Base-by-base conservation (phyloP, 345 rosid genomes). In the Geranium brycei region DNA sequence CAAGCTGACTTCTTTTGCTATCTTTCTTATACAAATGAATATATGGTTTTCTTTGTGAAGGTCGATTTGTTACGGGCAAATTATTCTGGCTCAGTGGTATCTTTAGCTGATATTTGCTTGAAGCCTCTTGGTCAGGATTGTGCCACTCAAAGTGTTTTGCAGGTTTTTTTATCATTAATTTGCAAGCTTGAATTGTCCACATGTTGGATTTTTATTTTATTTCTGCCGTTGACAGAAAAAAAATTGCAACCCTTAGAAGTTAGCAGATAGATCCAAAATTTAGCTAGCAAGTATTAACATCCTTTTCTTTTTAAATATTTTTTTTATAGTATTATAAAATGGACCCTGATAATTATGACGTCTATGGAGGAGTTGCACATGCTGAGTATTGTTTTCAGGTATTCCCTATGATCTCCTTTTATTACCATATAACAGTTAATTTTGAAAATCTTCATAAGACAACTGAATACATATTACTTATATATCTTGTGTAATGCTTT, bases 331-430 rank as follows among this genome's bases (percentile, higher is more conserved):
- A 87, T 78, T 90, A 83, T 74, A 89, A 90, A 73, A 90, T 92
- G 97, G 86, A 92, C 62, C 79, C 77, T 40, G 88, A 74, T 66
- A 87, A 75, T 68, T 83, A 72, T 72, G 85, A 87, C 40, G 76
- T 75, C 10, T 78, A 81, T 77, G 95, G 96, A 67, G 95, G 96
- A 68, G 80, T 86, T 75, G 80, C 61, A 59, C 99, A 93, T 75
- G 87, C 85, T 66, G 81, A 83, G 72, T 93, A 93, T 70, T 93
- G 99, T 71, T 85, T 93, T 66, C 85, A 93, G 99, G 99, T 92
- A 81, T 8, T 47, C 53, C 15, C 53, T 47, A 6, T 47, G 53
- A 6, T 47, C 53, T 47, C 53, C 12, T 47, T 13, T 10, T 2
- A 47, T 47, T 47, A 47, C 15, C 53, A 47, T 47, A 8, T 47